phyloP scores from a whole-genome alignment of 2,329 filamentous ascomycete species.

The Proliferodiscus dingleyae region DNA sequence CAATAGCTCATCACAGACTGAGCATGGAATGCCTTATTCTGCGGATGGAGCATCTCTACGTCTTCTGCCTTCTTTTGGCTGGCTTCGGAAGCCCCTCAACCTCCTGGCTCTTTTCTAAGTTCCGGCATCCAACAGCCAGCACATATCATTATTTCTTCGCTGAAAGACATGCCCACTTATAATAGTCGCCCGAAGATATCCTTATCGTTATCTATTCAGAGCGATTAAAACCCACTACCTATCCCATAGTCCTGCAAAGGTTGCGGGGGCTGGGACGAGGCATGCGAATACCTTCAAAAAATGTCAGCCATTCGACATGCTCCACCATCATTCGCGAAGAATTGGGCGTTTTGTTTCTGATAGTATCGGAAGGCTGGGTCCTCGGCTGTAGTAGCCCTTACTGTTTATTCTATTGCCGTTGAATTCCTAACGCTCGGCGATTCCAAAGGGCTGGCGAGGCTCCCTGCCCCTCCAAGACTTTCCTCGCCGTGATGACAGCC shows the following conservation, averaged over 20 bases:
- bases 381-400: constrained; percentile 20
- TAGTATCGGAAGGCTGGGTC: constrained; percentile 7
- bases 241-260: neutral
- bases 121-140: no score
- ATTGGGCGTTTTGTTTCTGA: neutral
- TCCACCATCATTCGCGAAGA: neutral
- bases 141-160: no score
- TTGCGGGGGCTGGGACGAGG: constrained; percentile 7
- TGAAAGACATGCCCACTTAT: no score
- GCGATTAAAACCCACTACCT: no score
- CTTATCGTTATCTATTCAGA: no score
- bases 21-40: neutral
- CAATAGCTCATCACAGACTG: neutral
- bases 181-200: no score
- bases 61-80: neutral
- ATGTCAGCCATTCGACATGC: neutral
- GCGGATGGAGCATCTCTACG: no score
- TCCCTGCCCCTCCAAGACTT: constrained; percentile 23
- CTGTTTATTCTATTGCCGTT: constrained; percentile 16
- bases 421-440: constrained; percentile 25
- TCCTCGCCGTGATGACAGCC: constrained; percentile 14
- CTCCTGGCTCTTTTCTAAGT: no score
- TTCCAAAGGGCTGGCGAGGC: constrained; percentile 15
- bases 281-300: constrained; percentile 9
- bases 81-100: neutral